Percentiles rank a stretch among this genome's conserved stretches.
Evolutionary conservation across 106 monocot species (phyloP).

Genomic region (Phalaenopsis aphrodite): DNA sequence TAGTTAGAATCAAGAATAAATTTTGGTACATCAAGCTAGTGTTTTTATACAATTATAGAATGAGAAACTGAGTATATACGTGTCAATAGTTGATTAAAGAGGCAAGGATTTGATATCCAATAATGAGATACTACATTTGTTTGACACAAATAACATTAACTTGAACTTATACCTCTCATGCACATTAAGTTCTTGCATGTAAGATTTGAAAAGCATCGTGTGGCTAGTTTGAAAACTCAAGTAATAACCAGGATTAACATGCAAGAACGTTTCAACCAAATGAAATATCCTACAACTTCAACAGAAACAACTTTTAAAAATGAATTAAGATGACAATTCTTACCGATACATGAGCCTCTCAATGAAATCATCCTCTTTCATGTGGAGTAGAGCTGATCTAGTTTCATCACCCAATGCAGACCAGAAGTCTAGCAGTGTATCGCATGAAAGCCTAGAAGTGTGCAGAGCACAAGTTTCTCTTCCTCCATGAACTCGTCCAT

Average conservation of each 20-base stretch:
- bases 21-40: background rate
- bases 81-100: background rate
- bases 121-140: background rate
- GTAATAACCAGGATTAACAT: background rate
- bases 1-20: background rate
- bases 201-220: background rate
- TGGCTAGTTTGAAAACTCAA: background rate
- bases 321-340: conserved; percentile 3
- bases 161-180: background rate
- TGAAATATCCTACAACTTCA: background rate
- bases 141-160: background rate
- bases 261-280: background rate
- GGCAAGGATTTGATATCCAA: background rate
- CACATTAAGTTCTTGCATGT: background rate
- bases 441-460: conserved; percentile 89
- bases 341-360: conserved; percentile 94
- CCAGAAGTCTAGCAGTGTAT: conserved; percentile 87
- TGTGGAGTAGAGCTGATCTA: conserved; percentile 58
- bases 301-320: background rate
- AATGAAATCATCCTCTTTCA: conserved; percentile 99
- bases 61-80: background rate
- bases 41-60: background rate
- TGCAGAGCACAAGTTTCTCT: conserved; percentile 96
- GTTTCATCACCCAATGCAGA: conserved; percentile 77
- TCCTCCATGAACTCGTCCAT: conserved; percentile 71